Conservation (phyloP, 2,329 filamentous ascomycete species). For the Verticillium isaacii region DNA sequence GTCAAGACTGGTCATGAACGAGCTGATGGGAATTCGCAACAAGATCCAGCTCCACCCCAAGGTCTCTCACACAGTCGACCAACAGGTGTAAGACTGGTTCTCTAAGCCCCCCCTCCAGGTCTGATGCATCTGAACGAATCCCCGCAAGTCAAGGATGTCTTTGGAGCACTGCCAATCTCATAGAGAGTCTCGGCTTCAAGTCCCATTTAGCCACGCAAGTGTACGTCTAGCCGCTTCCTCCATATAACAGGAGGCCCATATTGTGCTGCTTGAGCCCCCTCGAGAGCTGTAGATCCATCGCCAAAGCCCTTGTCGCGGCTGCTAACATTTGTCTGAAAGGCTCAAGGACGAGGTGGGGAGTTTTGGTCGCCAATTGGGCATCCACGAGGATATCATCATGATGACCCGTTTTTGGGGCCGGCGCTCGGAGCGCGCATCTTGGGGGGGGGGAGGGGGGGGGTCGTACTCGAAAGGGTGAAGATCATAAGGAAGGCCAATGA, state of each 20-base stretch:
- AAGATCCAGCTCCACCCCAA: constrained; percentile 86
- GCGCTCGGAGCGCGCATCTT: constrained; percentile 71
- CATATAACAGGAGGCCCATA: constrained; percentile 6
- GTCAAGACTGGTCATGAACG: constrained; percentile 3
- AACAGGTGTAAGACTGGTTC: not conserved
- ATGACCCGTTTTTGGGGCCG: constrained; percentile 71
- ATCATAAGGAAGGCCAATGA: constrained; percentile 74
- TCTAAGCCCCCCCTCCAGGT: constrained; percentile 14
- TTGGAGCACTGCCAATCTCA: constrained; percentile 43
- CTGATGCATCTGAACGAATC: constrained; percentile 84
- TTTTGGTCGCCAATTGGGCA: constrained; percentile 23
- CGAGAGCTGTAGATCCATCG: constrained; percentile 22
- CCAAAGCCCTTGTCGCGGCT: not conserved
- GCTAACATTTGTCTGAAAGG: not conserved
- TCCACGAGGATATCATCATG: constrained; percentile 53
- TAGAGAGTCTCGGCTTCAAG: constrained; percentile 36
- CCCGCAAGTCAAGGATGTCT: constrained; percentile 70
- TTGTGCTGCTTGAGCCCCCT: constrained; percentile 14
- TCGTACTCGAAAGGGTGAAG: constrained; percentile 72
- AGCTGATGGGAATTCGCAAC: constrained; percentile 5
- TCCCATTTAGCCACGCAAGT: not conserved
- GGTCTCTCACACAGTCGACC: constrained; percentile 60
- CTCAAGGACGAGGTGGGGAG: constrained; percentile 20
- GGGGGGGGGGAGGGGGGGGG: too few species aligned
- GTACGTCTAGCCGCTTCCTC: not conserved